Percentiles rank a stretch among this genome's conserved stretches.
Conservation (phyloP, 83 land plant genomes). For the Diphasiastrum complanatum region DNA sequence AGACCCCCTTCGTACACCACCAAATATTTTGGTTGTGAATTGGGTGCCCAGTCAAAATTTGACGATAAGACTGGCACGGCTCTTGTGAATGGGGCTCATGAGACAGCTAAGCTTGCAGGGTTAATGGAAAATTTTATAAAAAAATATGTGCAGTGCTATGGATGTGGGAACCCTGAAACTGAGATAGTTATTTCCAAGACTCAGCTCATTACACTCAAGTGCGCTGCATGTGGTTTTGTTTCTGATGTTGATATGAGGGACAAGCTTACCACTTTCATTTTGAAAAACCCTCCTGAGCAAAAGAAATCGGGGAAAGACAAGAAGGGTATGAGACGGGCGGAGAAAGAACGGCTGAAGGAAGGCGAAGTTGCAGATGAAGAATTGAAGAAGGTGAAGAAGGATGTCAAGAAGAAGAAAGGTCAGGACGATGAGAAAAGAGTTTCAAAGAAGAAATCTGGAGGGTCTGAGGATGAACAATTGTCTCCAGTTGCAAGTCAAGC, state of each 20-base stretch:
- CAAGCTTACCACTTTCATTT: conserved; percentile 78
- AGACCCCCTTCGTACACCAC: conserved; percentile 88
- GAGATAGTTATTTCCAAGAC: conserved; percentile 68
- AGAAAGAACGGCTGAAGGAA: conserved; percentile 84
- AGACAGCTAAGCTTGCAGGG: conserved; percentile 70
- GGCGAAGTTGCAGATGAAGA: conserved; percentile 88
- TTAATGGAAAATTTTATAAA: conserved; percentile 84
- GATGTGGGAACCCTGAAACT: conserved; percentile 95
- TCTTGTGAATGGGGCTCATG: conserved; percentile 88
- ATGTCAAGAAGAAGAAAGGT: conserved; percentile 1
- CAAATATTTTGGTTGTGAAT: conserved; percentile 87
- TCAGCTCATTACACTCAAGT: conserved; percentile 63
- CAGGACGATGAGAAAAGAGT: not conserved
- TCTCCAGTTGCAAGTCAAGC: conserved; percentile 11
- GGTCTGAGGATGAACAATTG: not conserved
- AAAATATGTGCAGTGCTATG: conserved; percentile 94
- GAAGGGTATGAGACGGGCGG: conserved; percentile 80
- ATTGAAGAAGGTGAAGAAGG: conserved; percentile 21
- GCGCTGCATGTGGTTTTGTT: conserved; percentile 85
- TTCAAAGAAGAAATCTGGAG: not conserved
- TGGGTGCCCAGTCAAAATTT: conserved; percentile 92
- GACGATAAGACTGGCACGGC: conserved; percentile 83
- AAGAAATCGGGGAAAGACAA: conserved; percentile 80
- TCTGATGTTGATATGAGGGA: conserved; percentile 95
- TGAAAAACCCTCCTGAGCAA: conserved; percentile 88